A percentile compares a stretch with the other conserved stretches of the same genome.
phyloP scores from a whole-genome alignment of 2,329 filamentous ascomycete species.

The Cladorrhinum sp. region DNA sequence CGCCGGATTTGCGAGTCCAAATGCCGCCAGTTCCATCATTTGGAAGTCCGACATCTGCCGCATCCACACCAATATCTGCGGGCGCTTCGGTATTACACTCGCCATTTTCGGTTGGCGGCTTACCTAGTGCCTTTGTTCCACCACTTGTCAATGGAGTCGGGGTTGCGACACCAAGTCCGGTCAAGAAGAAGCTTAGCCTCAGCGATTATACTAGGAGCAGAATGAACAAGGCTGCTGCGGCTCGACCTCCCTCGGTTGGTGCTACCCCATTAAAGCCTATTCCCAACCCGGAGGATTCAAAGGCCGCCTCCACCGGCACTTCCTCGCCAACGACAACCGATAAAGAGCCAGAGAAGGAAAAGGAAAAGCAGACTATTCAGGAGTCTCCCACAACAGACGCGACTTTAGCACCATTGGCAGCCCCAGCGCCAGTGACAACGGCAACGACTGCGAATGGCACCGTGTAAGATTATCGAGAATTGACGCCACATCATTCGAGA shows the following conservation, averaged over 20 bases:
- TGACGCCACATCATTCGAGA: no score
- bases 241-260: slow-evolving; percentile 38
- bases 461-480: slow-evolving; percentile 12
- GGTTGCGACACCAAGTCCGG: slow-evolving; percentile 53
- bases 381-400: not conserved
- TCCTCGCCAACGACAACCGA: slow-evolving; percentile 10
- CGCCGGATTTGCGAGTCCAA: slow-evolving; percentile 51
- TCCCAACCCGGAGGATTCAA: slow-evolving; percentile 23
- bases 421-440: not conserved
- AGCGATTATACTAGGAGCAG: slow-evolving; percentile 61
- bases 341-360: not conserved
- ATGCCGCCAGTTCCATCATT: slow-evolving; percentile 55
- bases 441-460: not conserved
- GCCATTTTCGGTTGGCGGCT: slow-evolving; percentile 43
- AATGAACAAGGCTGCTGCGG: slow-evolving; percentile 52
- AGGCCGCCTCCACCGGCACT: slow-evolving; percentile 15
- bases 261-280: slow-evolving; percentile 35
- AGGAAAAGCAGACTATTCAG: not conserved
- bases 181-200: slow-evolving; percentile 65
- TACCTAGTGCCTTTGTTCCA: slow-evolving; percentile 43
- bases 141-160: slow-evolving; percentile 41
- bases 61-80: slow-evolving; percentile 47
- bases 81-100: slow-evolving; percentile 46
- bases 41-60: slow-evolving; percentile 36
- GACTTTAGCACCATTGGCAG: not conserved